Evolutionary conservation across 2,329 filamentous ascomycete genomes (phyloP), one percentile per base, ranked within the genome.

Genomic region (Curvularia lunata): DNA sequence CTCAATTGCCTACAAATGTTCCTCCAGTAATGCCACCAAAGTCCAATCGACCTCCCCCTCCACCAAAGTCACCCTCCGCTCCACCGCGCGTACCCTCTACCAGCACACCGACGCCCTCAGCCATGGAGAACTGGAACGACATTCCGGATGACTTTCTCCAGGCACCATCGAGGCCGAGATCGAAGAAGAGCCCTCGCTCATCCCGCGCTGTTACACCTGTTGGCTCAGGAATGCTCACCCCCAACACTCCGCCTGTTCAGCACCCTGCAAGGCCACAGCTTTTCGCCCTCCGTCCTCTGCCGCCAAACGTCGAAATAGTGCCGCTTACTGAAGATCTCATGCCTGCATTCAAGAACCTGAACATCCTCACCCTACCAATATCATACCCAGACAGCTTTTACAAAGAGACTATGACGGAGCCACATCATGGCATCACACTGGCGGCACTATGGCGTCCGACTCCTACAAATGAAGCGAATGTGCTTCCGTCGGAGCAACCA

Each of bases 301-400:
- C 79, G 5, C 75, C 81, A 9, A 83, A 85, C 62, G 80, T 87
- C 58, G 79, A 82, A 23, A 75, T 88, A 46, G 78, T 82, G 3
- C 75, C 81, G 3, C 78, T 87, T 49, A 81, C 79, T n/a, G 78
- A 80, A 34, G 78, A 79, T 23, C 82, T 86, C 66, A 78, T 88
- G 37, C 80, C 82, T 19, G 81, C 82, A 7, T 80, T 87, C 70
- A 84, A 82, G 66, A 83, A 83, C 18, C 82, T 88, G 28, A 87
- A 84, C 49, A 78, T 81, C 52, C 75, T 87, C 4, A 80, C 87
- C 1, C 79, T 89, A 1, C 86, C 86, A 6, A 84, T 88, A 55
- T 81, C 84, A 52, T 89, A 89, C 68, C 82, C 84, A 3, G 80
- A 83, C 46, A 81, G 79, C 18, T 88, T 88, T 79, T 89, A 86